phyloP scores from a whole-genome alignment of 495 filamentous ascomycete species.

The Annulohypoxylon moriforme region DNA sequence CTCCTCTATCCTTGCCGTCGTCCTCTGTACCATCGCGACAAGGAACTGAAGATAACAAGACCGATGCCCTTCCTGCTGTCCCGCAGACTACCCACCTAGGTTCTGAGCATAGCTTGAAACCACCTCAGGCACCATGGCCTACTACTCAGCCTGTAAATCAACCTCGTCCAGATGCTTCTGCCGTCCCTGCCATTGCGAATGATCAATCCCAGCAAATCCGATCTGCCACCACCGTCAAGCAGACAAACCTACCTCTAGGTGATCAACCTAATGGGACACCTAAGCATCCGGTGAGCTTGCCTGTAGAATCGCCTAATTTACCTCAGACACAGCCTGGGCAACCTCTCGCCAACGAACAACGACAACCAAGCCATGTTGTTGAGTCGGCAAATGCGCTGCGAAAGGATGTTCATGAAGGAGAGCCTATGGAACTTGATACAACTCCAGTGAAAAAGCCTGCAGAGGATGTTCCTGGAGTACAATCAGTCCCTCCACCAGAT shows the following conservation, averaged over 20 bases:
- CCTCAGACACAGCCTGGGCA: conserved; percentile 10
- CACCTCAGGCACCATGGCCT: conserved; percentile 24
- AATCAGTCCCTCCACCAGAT: conserved; percentile 23
- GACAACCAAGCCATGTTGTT: not conserved
- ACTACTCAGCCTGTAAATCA: not conserved
- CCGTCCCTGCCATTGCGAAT: not conserved
- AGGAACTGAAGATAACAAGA: conserved; percentile 19
- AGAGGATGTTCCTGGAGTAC: conserved; percentile 5
- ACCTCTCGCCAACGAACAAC: conserved; percentile 14
- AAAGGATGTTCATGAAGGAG: conserved; percentile 36
- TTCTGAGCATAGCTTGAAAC: conserved; percentile 4
- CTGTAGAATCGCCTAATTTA: not conserved
- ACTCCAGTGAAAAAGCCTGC: conserved; percentile 31
- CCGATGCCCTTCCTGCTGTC: not conserved
- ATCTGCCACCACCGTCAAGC: conserved; percentile 1
- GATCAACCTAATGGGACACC: conserved; percentile 8
- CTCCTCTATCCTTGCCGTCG: not conserved
- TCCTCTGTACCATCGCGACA: conserved; percentile 22
- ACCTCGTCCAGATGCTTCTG: conserved; percentile 11
- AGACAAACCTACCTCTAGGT: conserved; percentile 1
- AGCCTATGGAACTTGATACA: conserved; percentile 43
- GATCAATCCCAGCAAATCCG: conserved; percentile 11
- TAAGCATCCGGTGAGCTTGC: not conserved
- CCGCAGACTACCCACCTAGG: not conserved
- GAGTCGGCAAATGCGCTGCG: conserved; percentile 11